Base-by-base conservation (phyloP, 192 early-diverging fungal genomes). In the Gamsiella multidivaricata region DNA sequence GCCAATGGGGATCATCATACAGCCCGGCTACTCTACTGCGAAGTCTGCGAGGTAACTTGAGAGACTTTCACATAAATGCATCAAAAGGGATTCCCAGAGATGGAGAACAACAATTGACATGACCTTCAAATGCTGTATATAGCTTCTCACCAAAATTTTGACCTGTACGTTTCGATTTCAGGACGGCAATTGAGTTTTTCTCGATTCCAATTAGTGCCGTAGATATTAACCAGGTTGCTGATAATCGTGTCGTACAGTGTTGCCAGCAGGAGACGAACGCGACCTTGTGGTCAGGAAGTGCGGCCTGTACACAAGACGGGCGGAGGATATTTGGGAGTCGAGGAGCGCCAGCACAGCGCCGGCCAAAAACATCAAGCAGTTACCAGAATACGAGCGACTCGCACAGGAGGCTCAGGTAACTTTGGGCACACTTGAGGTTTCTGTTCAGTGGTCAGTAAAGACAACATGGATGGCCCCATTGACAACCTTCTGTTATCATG, bases 31-130 rank as follows among this genome's bases (percentile, higher is more conserved):
- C 58, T 76, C 1, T 76, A 76, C 37, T 76, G 64, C 41, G 73
- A 76, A 76, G 73, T 76, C n/a, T 76, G 65, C 58, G 73, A 76
- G 60, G 73, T 68, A 65, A 53, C 1, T 29, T 29, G 51, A n/a
- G n/a, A n/a, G n/a, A n/a, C n/a, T n/a, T n/a, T n/a, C n/a, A n/a
- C n/a, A n/a, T n/a, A n/a, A n/a, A n/a, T n/a, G n/a, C n/a, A n/a
- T n/a, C n/a, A n/a, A n/a, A n/a, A n/a, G n/a, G n/a, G n/a, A n/a
- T n/a, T n/a, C n/a, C n/a, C n/a, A n/a, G n/a, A n/a, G n/a, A n/a
- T n/a, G n/a, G n/a, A n/a, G n/a, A n/a, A n/a, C n/a, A n/a, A n/a
- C n/a, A n/a, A n/a, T n/a, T n/a, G n/a, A n/a, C n/a, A n/a, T n/a
- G n/a, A n/a, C n/a, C n/a, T 20, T 66, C 54, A 22, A n/a, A 36